These are phyloP conservation scores for Eucalyptus rudis DNA, from an alignment of 345 rosid species.

Conservation along the genomic window DNA sequence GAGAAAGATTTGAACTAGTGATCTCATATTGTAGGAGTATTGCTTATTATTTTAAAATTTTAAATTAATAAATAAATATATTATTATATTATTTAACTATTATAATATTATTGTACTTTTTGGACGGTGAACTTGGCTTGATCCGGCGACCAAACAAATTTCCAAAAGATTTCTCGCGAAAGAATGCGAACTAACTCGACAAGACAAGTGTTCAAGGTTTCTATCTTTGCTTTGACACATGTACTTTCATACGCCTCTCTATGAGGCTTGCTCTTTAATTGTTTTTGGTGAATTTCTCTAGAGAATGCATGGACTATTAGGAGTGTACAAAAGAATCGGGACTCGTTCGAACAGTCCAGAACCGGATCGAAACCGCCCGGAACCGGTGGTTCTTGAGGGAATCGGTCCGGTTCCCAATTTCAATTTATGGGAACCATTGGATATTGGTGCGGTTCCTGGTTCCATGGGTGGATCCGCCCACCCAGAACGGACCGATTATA, in stretches of 20 bases:
- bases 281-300: neutral
- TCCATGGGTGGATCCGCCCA: too few relatives aligned
- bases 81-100: neutral
- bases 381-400: rapidly evolving
- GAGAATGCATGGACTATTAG: neutral
- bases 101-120: neutral
- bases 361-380: too few relatives aligned
- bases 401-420: rapidly evolving
- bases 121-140: neutral
- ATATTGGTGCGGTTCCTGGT: rapidly evolving
- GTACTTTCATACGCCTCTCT: neutral
- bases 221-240: neutral
- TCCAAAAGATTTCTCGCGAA: neutral
- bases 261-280: neutral
- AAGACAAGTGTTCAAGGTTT: neutral
- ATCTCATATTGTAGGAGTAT: neutral
- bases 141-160: neutral
- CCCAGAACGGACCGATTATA: rapidly evolving
- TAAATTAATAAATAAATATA: neutral
- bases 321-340: rapidly evolving
- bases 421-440: too few relatives aligned
- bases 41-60: too few relatives aligned
- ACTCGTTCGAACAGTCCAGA: too few relatives aligned
- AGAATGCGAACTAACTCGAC: neutral
- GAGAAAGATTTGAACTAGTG: neutral